A percentile compares a stretch with the other conserved stretches of the same genome.
Conservation (phyloP, 345 rosid genomes). For the Dipteronia sinensis region DNA sequence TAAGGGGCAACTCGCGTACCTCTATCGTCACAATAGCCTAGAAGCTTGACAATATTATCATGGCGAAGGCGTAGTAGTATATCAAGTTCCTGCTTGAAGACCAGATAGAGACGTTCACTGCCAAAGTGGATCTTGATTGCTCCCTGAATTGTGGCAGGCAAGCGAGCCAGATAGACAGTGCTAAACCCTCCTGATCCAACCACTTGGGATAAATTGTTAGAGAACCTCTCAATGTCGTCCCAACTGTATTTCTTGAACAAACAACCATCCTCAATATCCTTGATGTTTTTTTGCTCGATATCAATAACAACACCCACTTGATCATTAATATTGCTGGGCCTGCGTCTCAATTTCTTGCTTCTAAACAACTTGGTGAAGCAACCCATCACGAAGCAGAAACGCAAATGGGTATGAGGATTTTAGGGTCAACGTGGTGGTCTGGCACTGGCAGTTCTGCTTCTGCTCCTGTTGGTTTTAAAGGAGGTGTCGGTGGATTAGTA, state of each 20-base stretch:
- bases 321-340: background rate
- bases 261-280: slow-evolving; percentile 19
- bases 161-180: slow-evolving; percentile 63
- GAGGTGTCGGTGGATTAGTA: slow-evolving; percentile 25
- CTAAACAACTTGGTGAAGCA: slow-evolving; percentile 41
- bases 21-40: slow-evolving; percentile 71
- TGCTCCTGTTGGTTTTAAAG: slow-evolving; percentile 21
- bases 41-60: slow-evolving; percentile 67
- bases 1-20: too few species aligned
- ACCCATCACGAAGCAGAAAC: slow-evolving; percentile 41
- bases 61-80: slow-evolving; percentile 69
- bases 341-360: slow-evolving; percentile 22
- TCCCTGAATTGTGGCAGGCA: slow-evolving; percentile 39
- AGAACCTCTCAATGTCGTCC: slow-evolving; percentile 54
- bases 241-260: slow-evolving; percentile 43
- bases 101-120: slow-evolving; percentile 63
- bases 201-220: slow-evolving; percentile 50
- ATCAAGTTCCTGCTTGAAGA: slow-evolving; percentile 73
- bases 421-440: slow-evolving; percentile 10
- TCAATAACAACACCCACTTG: slow-evolving; percentile 14
- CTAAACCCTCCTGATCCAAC: slow-evolving; percentile 89
- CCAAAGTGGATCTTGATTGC: slow-evolving; percentile 69
- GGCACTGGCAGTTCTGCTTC: too few species aligned
- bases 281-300: background rate
- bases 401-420: background rate